Base-by-base conservation (phyloP, 2,329 filamentous ascomycete species). In the Ophioceras dolichostomum region DNA sequence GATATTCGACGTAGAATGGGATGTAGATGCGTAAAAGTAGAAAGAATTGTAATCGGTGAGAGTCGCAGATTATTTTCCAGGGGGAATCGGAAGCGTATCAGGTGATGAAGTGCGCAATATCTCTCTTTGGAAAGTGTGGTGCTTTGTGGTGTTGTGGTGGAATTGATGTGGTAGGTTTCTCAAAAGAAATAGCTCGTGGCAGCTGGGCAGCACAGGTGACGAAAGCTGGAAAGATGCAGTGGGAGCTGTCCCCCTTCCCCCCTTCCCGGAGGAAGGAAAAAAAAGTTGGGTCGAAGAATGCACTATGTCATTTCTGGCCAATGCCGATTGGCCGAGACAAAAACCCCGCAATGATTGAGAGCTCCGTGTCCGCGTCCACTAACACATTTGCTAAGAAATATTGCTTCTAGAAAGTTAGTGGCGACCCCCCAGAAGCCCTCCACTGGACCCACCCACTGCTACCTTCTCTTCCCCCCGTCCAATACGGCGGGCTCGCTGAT, bases 261-360 rank as follows among this genome's bases (percentile, higher is more conserved):
- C n/a, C n/a, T n/a, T n/a, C n/a, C n/a, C n/a, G n/a, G n/a, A n/a
- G n/a, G 14, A 18, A 18, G 10, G 9, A 10, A 18, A 17, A 31
- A 18, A 31, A 34, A 35, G 28, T 13, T 20, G 27, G 27, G 34
- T 22, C 26, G 17, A 31, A 21, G 12, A 37, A 37, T 37, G 36
- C 36, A 37, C 36, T 37, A 37, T 37, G 36, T 37, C 36, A 37
- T 37, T 21, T 17, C 20, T 28, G 19, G 7, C n/a, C 29, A 31
- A 31, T 31, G 29, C 29, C 36, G 36, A 37, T 32, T 37, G 36
- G 36, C 27, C 19, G 29, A 33, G 4, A 19, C 4, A 13, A 17
- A 13, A 33, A 33, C 31, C 31, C 31, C 31, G 31, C 31, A 32
- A 33, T 19, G 18, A 17, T 33, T n/a, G 31, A 33, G 31, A 2